These are phyloP conservation scores for Obelidium mucronatum DNA, from an alignment of 192 early-diverging fungal genomes.

Conservation along the genomic window DNA sequence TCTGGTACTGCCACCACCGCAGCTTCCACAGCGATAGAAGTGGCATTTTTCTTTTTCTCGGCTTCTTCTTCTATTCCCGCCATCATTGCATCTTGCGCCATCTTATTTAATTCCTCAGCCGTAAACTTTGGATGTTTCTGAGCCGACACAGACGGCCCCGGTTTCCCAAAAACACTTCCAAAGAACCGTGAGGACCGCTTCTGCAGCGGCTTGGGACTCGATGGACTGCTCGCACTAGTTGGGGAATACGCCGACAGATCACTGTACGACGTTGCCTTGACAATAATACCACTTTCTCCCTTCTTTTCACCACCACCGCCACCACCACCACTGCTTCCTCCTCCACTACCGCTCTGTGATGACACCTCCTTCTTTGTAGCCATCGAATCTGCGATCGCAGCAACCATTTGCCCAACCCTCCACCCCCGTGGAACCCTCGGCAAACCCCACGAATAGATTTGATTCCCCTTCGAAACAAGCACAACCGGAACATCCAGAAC, in stretches of 20 bases:
- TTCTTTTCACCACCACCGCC: background rate
- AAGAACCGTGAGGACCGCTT: constrained; percentile 10
- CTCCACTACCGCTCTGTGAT: too few species aligned
- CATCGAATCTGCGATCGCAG: background rate
- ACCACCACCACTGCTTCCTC: too few species aligned
- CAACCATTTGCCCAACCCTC: constrained; percentile 21
- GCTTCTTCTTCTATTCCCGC: background rate
- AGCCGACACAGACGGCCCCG: background rate
- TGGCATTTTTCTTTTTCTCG: too few species aligned
- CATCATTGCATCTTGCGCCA: constrained; percentile 30
- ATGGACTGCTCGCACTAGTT: background rate
- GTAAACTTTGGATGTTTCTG: constrained; percentile 29
- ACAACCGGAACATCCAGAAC: constrained; percentile 31
- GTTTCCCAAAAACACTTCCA: constrained; percentile 9
- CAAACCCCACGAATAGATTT: constrained; percentile 26
- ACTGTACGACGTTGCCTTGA: background rate
- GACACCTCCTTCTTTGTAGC: background rate
- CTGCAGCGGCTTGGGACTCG: background rate
- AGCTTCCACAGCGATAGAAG: background rate
- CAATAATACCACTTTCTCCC: background rate
- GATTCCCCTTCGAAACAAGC: constrained; percentile 18
- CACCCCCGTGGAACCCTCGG: constrained; percentile 30
- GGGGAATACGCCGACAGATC: background rate
- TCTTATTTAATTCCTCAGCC: constrained; percentile 25
- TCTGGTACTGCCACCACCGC: background rate